Conservation (phyloP, 1,139 yeast genomes). For the Kurtzmaniella quercitrusa region DNA sequence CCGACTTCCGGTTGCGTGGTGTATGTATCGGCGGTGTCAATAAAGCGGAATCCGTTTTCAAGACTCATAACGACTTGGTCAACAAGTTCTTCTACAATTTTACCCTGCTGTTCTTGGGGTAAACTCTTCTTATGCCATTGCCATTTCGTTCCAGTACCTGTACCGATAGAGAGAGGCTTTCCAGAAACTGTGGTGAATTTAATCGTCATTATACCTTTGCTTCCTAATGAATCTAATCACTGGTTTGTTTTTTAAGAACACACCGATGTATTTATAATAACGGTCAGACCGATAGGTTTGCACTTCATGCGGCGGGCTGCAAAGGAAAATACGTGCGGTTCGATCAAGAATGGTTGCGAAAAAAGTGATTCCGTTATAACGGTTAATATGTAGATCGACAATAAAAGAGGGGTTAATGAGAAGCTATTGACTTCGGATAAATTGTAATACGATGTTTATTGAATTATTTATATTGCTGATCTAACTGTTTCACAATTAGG, state of each 20-base stretch:
- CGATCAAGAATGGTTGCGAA: neutral
- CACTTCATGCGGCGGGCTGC: neutral
- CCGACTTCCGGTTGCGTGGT: slow-evolving; percentile 63
- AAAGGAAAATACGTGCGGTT: neutral
- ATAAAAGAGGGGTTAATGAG: neutral
- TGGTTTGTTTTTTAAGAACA: slow-evolving; percentile 3
- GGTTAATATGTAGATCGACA: neutral
- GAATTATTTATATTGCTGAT: no score
- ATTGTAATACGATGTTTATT: no score
- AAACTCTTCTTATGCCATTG: slow-evolving; percentile 40
- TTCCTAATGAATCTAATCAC: no score
- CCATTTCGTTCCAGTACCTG: slow-evolving; percentile 72
- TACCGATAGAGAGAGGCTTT: slow-evolving; percentile 32
- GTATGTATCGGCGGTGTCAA: slow-evolving; percentile 67
- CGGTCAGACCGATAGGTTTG: neutral
- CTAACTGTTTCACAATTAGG: no score
- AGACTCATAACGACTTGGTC: slow-evolving; percentile 47
- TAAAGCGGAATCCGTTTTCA: slow-evolving; percentile 47
- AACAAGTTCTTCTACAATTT: slow-evolving; percentile 29
- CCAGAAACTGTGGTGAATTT: slow-evolving; percentile 35
- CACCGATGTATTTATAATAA: neutral
- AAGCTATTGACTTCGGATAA: neutral
- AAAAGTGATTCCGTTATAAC: neutral
- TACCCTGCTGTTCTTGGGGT: slow-evolving; percentile 26
- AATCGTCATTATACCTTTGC: slow-evolving; percentile 10